A percentile compares a stretch with the other conserved stretches of the same genome.
phyloP scores from a whole-genome alignment of 2,329 filamentous ascomycete species.

The Cladosporium phlei region DNA sequence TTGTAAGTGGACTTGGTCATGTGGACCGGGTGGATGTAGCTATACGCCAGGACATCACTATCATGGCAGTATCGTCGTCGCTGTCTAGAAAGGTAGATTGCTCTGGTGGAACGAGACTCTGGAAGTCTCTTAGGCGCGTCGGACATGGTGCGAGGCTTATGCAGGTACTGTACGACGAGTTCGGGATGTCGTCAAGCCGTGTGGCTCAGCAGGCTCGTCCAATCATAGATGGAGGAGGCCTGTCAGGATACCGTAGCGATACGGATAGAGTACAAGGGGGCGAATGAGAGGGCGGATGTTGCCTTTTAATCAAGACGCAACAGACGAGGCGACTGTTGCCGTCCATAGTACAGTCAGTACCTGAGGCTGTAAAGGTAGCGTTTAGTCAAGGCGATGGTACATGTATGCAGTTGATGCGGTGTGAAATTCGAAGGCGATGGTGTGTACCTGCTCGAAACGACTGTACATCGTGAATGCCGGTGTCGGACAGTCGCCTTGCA shows the following conservation, averaged over 20 bases:
- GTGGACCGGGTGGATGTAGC: constrained; percentile 9
- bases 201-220: constrained; percentile 10
- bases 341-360: no score
- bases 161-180: background rate
- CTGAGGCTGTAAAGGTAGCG: background rate
- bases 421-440: no score
- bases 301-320: background rate
- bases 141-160: background rate
- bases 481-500: no score
- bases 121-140: background rate
- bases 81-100: no score
- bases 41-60: constrained; percentile 7
- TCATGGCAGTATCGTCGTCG: constrained; percentile 6
- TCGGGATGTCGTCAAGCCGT: constrained; percentile 12
- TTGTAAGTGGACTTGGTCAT: background rate
- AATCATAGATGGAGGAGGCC: constrained; percentile 7
- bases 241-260: no score
- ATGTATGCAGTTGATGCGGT: no score
- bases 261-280: background rate
- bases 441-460: no score
- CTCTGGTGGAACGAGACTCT: constrained; percentile 1
- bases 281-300: background rate
- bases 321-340: background rate
- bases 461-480: no score
- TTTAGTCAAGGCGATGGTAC: no score